Conservation (phyloP, 1,284 basidiomycete species). For the Gomphus sp. region DNA sequence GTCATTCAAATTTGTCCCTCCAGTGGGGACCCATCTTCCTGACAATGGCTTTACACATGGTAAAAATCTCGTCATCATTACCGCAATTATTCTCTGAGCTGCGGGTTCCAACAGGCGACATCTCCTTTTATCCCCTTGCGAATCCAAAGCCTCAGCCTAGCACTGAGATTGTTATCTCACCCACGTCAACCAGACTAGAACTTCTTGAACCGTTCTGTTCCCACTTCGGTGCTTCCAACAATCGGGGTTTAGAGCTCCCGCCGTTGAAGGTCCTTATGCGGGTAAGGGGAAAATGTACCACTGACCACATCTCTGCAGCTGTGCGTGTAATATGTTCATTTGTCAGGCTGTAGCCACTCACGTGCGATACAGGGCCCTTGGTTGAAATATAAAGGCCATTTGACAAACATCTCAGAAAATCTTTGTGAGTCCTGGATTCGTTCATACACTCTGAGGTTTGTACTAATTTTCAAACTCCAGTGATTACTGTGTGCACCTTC, state of each 20-base stretch:
- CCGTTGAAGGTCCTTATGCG: conserved; percentile 79
- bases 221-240: conserved; percentile 56
- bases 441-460: conserved; percentile 19
- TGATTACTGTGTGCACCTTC: conserved; percentile 38
- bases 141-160: conserved; percentile 71
- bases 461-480: conserved; percentile 28
- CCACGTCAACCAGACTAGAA: conserved; percentile 83
- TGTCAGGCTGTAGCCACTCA: conserved; percentile 5
- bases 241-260: conserved; percentile 68
- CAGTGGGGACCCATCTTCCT: conserved; percentile 81
- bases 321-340: conserved; percentile 31
- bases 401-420: conserved; percentile 96
- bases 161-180: conserved; percentile 71
- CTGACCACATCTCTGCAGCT: conserved; percentile 95
- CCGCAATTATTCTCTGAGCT: neutral
- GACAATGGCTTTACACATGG: conserved; percentile 76
- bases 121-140: conserved; percentile 71
- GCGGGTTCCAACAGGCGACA: conserved; percentile 33
- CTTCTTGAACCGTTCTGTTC: conserved; percentile 79
- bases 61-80: conserved; percentile 1
- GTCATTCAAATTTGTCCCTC: conserved; percentile 82
- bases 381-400: conserved; percentile 97
- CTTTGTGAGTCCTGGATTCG: conserved; percentile 49
- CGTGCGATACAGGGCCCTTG: conserved; percentile 68
- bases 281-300: conserved; percentile 96